Percentiles rank a stretch among this genome's conserved stretches.
Conservation (phyloP, 106 monocot species). For the Apostasia shenzhenica region DNA sequence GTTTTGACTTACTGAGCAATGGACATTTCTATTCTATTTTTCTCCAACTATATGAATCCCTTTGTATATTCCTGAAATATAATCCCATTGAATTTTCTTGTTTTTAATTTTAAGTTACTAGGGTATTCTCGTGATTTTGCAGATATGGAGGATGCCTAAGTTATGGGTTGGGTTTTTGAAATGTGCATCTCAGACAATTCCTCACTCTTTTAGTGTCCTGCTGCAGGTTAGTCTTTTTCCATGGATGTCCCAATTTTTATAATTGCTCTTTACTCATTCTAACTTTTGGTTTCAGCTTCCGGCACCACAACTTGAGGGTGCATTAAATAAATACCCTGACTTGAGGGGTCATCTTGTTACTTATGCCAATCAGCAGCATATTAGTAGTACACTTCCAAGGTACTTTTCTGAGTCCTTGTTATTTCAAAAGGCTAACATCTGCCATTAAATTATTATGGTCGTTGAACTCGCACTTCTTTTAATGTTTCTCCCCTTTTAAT, state of each 20-base stretch:
- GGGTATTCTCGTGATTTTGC: neutral
- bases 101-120: too few species aligned
- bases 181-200: conserved; percentile 84
- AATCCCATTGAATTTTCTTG: too few species aligned
- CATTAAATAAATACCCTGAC: conserved; percentile 58
- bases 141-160: conserved; percentile 99
- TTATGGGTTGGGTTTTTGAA: conserved; percentile 92
- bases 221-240: conserved; percentile 48
- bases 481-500: neutral
- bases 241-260: neutral
- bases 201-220: conserved; percentile 78
- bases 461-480: neutral
- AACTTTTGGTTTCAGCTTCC: conserved; percentile 57
- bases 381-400: conserved; percentile 60
- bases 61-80: too few species aligned
- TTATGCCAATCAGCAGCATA: conserved; percentile 61
- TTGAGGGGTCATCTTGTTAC: conserved; percentile 56
- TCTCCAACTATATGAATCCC: too few species aligned
- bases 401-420: conserved; percentile 14
- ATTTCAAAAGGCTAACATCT: neutral
- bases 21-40: too few species aligned
- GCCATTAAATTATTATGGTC: neutral
- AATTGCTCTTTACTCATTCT: neutral
- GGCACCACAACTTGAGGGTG: conserved; percentile 70
- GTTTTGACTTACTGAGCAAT: too few species aligned